Evolutionary conservation across 306 rosid genomes (phyloP), one percentile per base, ranked within the genome.

Genomic region (Astragalus membranaceus): DNA sequence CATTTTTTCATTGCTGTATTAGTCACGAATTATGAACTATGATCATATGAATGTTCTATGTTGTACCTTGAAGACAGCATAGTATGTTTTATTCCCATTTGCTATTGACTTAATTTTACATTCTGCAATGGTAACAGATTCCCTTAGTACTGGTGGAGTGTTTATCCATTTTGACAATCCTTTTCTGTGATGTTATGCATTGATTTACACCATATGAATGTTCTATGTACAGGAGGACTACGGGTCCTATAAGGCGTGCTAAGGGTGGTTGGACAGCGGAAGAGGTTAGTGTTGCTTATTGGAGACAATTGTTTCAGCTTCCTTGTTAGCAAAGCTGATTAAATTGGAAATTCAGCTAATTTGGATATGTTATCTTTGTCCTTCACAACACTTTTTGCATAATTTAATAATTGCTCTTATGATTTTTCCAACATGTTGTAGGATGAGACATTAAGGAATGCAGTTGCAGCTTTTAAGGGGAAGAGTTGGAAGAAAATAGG

Each of bases 401-500:
- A 43, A 42, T 29, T 66, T 62, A 36, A 26, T 63, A n/a, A 59
- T 32, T 58, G 51, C 17, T 50, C 66, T 58, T 11, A 64, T 75
- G 54, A 58, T 46, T 41, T 62, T 75, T 74, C 67, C 42, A 65
- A 61, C 46, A 59, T 79, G 51, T 39, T 67, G 66, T 92, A 94
- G 99, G 99, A 94, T 69, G 99, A 94, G 82, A 94, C 99, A 20
- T 85, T 94, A 86, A 87, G 89, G 80, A 84, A 85, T 50, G 99
- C 99, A 11, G 99, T 91, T 79, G 91, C 89, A 64, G 75, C 83
- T 69, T 91, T 62, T 71, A 94, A 89, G 69, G 99, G 97, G 76
- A 91, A 89, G 85, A 86, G 87, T 83, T 94, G 99, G 99, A 91
- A 94, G 79, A 94, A 88, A 87, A 94, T 94, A 91, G 99, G 99